These are phyloP conservation scores for Neopestalotiopsis sp. DNA, from an alignment of 2,329 filamentous ascomycete genomes.

Conservation along the genomic window DNA sequence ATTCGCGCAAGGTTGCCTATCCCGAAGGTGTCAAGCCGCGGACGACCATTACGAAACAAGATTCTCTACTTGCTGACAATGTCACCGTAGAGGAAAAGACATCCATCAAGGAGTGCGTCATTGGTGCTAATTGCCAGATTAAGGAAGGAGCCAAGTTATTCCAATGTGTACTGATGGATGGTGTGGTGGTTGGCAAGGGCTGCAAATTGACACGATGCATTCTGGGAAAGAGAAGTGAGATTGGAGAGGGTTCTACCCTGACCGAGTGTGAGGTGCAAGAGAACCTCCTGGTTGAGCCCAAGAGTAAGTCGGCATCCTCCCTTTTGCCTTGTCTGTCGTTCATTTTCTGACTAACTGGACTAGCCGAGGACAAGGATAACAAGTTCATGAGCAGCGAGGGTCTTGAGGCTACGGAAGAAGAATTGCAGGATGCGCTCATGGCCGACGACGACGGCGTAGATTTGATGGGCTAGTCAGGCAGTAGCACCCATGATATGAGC, in stretches of 20 bases:
- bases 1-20: constrained; percentile 80
- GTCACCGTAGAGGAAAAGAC: constrained; percentile 87
- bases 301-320: constrained; percentile 55
- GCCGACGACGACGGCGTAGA: constrained; percentile 23
- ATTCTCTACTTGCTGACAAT: constrained; percentile 86
- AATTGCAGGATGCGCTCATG: constrained; percentile 60
- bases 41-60: constrained; percentile 81
- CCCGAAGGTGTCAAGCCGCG: constrained; percentile 80
- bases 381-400: constrained; percentile 73
- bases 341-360: background rate
- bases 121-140: constrained; percentile 88
- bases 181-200: constrained; percentile 81
- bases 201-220: constrained; percentile 89
- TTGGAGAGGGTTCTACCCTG: constrained; percentile 82
- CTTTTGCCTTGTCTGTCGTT: constrained; percentile 19
- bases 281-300: constrained; percentile 84
- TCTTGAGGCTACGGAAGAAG: constrained; percentile 67
- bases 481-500: no score
- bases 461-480: constrained; percentile 35
- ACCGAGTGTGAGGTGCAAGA: constrained; percentile 94
- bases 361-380: constrained; percentile 71
- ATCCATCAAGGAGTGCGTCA: constrained; percentile 89
- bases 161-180: constrained; percentile 93
- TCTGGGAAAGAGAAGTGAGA: constrained; percentile 77
- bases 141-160: constrained; percentile 83